Base-by-base conservation (phyloP, 441 rosid species). In the Bruguiera hainesii region DNA sequence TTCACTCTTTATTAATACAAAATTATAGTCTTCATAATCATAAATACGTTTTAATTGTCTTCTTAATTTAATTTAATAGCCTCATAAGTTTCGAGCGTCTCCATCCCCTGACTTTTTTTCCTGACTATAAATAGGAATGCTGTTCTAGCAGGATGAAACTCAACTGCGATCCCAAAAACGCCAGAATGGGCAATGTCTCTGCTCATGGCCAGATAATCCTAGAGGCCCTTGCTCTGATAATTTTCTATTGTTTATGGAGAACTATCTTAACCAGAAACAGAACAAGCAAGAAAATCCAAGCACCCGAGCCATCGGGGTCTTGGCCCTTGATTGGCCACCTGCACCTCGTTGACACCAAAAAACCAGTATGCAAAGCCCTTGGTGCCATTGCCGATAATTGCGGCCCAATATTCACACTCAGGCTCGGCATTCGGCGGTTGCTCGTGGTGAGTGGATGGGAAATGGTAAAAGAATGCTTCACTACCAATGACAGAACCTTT, bases 281-380 rank as follows among this genome's bases (percentile, higher is more conserved):
- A 18, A 56, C 50, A 19, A 42, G 9, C 2, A 49, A 28, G 29
- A 67, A 67, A 46, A 50, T 3, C 4, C 1, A 13, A 8, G 67
- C 71, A 35, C 91, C 89, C 7, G 83, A 84, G 68, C 84, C 84
- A 33, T 11, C 62, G 3, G 83, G 84, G 9, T 73, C 84, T 56
- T 81, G 74, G 82, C 89, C 91, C 13, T 28, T 86, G 26, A 68
- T 86, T 25, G 91, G 87, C 18, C 91, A 84, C 76, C 82, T 86
- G 65, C 88, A 74, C 69, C 81, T 84, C 60, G 80, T 86, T 1
- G 49, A 67, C 1, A 77, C 78, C 53, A 19, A 72, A 31, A 73
- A 61, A n/a, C 79, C 80, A 21, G 9, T 72, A 18, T 76, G 71
- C 67, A 78, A 71, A 66, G 78, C 64, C 68, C 78, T 86, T 7